A percentile compares a stretch with the other conserved stretches of the same genome.
These are phyloP conservation scores for Leptographium lundbergii DNA, from an alignment of 2,329 filamentous ascomycete species.

Conservation along the genomic window DNA sequence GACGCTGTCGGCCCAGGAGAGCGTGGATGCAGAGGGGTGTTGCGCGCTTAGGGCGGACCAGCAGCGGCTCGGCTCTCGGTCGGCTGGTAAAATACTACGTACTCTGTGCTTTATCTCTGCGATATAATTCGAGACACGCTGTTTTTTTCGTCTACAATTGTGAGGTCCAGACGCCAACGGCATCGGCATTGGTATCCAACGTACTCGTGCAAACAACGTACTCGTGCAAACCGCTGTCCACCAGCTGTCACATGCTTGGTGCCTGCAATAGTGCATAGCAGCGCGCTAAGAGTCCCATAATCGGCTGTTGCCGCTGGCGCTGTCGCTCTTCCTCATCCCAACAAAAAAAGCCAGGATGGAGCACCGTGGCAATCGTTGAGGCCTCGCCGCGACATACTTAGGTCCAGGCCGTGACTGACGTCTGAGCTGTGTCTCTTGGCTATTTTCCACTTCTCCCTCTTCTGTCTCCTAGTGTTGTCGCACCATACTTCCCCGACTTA, in stretches of 20 bases:
- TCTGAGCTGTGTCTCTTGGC: no score
- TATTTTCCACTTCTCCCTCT: no score
- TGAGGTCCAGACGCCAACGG: no score
- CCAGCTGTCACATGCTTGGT: background rate
- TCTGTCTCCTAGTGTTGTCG: no score
- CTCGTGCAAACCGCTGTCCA: background rate
- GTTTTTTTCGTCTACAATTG: background rate
- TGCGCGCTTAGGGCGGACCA: background rate
- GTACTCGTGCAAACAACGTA: no score
- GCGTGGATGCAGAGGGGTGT: no score
- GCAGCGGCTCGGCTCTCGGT: background rate
- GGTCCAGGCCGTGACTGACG: no score
- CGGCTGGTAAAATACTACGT: background rate
- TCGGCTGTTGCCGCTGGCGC: background rate
- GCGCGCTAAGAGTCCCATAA: background rate
- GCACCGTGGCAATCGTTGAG: background rate
- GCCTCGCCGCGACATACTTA: background rate
- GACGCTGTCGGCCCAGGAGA: no score
- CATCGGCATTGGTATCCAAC: no score
- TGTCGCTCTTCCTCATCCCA: background rate
- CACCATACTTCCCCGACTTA: no score
- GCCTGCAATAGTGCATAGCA: conserved; percentile 26
- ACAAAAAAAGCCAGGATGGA: background rate
- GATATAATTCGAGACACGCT: background rate
- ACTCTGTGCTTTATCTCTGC: background rate